Evolutionary conservation across 257 asterid genomes (phyloP).

Genomic region (Ilex asprella): DNA sequence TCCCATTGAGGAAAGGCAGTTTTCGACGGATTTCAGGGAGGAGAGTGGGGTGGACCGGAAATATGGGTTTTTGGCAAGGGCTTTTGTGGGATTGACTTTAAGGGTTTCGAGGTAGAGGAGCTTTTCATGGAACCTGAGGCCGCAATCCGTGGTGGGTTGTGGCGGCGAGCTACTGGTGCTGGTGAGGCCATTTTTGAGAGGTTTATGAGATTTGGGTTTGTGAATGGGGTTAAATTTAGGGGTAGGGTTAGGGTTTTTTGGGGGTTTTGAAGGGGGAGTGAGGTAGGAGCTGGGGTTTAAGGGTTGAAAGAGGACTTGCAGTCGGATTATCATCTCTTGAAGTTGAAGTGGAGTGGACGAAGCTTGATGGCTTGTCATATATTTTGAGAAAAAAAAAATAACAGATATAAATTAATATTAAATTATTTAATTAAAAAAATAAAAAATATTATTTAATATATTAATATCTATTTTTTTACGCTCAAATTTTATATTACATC

Average conservation of each 20-base stretch:
- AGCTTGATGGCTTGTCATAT: too few species aligned
- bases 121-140: conserved; percentile 56
- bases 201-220: neutral
- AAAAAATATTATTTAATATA: too few species aligned
- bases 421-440: too few species aligned
- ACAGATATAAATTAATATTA: too few species aligned
- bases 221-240: neutral
- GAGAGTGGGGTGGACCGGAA: conserved; percentile 62
- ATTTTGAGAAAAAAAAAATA: too few species aligned
- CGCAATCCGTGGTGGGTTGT: conserved; percentile 32
- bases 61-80: conserved; percentile 57
- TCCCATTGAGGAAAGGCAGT: conserved; percentile 73
- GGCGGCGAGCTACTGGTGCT: conserved; percentile 3
- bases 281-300: neutral
- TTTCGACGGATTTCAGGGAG: conserved; percentile 43
- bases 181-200: conserved; percentile 5
- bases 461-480: too few species aligned
- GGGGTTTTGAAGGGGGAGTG: conserved; percentile 4
- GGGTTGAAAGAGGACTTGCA: conserved; percentile 23
- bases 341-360: neutral
- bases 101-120: conserved; percentile 47
- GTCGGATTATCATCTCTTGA: conserved; percentile 35
- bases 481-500: too few species aligned
- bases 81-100: conserved; percentile 46
- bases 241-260: conserved; percentile 1